Evolutionary conservation across 768 basidiomycete genomes (phyloP), one percentile per base, ranked within the genome.

Genomic region (Pholiota conissans): DNA sequence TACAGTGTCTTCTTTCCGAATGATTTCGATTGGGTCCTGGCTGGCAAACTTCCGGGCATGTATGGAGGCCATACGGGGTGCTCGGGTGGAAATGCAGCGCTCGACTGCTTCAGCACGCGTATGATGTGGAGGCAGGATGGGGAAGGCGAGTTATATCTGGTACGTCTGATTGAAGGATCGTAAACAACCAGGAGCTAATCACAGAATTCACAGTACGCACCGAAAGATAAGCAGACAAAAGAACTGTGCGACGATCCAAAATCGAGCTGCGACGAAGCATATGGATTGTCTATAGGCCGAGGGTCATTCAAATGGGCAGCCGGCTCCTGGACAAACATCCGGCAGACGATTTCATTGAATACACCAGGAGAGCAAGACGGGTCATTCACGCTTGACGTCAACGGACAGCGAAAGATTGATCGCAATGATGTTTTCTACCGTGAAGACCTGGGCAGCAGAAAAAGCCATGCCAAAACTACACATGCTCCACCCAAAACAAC

Each of bases 1-100:
- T 95, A 93, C 68, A 85, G 84, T 67, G 84, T 92, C 9, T 93
- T 86, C 70, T 93, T 96, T 65, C 90, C 89, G 0, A 58, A 52
- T 0, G 81, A 84, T 59, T 95, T 93, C 61, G 78, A 87, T 52
- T 95, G 85, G 78, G 91, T 92, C 16, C 76, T 82, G 52, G 93
- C 83, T 4, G 94, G 94, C 6, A 95, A 97, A 71, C 69, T 95
- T 5, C 91, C 93, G 0, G 94, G 93, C 0, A 60, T 94, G 3
- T 92, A 86, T 63, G 89, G 88, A 0, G 89, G 89, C 0, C 84
- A 81, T 61, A 74, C 67, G 3, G 79, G 76, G 18, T 92, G 90
- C 67, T 90, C 89, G 18, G 91, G 91, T 5, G 91, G 91, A 0
- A 75, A 84, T 62, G 77, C 79, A n/a, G 93, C 91, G 6, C 61